Percentiles rank a stretch among this genome's conserved stretches.
phyloP scores from a whole-genome alignment of 306 rosid species.

The Glycine tomentella region DNA sequence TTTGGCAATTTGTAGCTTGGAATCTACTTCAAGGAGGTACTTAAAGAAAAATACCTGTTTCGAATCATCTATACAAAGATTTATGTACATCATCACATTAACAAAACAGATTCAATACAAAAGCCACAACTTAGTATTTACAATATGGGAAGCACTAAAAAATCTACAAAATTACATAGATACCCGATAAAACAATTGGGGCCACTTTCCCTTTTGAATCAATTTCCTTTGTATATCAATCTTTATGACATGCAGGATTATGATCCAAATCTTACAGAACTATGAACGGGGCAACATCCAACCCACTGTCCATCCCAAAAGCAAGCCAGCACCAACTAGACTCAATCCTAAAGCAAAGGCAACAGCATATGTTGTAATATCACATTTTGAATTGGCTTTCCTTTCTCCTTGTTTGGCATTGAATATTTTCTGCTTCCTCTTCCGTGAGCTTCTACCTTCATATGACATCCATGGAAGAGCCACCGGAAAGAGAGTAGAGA shows the following conservation, averaged over 20 bases:
- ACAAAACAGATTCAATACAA: conserved; percentile 34
- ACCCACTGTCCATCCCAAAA: conserved; percentile 95
- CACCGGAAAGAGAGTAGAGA: conserved; percentile 64
- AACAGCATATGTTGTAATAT: conserved; percentile 66
- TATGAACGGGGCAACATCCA: conserved; percentile 89
- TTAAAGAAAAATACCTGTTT: neutral
- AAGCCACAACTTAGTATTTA: conserved; percentile 42
- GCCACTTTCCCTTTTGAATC: conserved; percentile 37
- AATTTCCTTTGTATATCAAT: conserved; percentile 40
- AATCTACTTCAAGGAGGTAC: neutral
- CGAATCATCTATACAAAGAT: conserved; percentile 5
- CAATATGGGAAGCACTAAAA: conserved; percentile 34
- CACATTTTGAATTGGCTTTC: conserved; percentile 48
- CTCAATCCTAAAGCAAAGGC: conserved; percentile 87
- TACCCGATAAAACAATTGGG: conserved; percentile 30
- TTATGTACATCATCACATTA: conserved; percentile 47
- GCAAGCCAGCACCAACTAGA: conserved; percentile 92
- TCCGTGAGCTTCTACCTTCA: conserved; percentile 55
- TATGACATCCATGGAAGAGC: conserved; percentile 65
- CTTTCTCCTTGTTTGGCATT: conserved; percentile 46
- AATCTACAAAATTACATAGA: conserved; percentile 44
- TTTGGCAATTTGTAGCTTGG: conserved; percentile 6
- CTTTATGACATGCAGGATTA: conserved; percentile 30
- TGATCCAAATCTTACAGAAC: neutral
- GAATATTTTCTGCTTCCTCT: conserved; percentile 55